Evolutionary conservation across 75 land plant genomes (phyloP), one percentile per base, ranked within the genome.

Genomic region (Picea glauca): DNA sequence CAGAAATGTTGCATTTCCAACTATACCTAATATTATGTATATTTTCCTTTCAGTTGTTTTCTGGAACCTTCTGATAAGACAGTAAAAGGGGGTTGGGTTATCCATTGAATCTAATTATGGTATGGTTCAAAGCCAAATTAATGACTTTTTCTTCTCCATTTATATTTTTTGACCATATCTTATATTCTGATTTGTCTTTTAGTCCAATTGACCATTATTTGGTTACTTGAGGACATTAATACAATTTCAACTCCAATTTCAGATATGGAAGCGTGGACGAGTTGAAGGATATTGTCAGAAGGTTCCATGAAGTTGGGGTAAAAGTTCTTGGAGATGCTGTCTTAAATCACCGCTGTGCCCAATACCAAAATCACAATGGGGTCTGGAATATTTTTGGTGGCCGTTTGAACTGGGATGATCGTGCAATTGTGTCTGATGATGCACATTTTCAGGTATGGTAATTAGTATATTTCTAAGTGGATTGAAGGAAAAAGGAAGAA

Each of bases 301-400:
- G 18, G 13, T 83, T 90, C 64, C 91, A 90, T 80, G 86, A 87
- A 54, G 85, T 75, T 30, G 94, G 89, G 35, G 75, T 94, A 17
- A 90, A 83, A 76, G 87, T 89, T 72, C 90, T 94, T 46, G 96
- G 94, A 33, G 96, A 94, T 86, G 94, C 62, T 77, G 96, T 94
- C 56, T 77, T 94, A 68, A 94, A 94, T 81, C 96, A 94, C 75
- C 94, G 95, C 0, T 90, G 91, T 83, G 94, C 92, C 8, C 85
- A 88, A 4, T 87, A 70, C 72, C 68, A 92, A 72, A 88, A 90
- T 74, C 77, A 88, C 50, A 88, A 90, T 78, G 94, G 92, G 67
- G 70, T 90, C 12, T 92, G 91, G 91, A 92, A 92, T 65, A 82
- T 87, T 15, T 92, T 87, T 85, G 94, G 92, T 79, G 94, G 94